phyloP scores from a whole-genome alignment of 345 rosid species.

The Populus pruinosa region DNA sequence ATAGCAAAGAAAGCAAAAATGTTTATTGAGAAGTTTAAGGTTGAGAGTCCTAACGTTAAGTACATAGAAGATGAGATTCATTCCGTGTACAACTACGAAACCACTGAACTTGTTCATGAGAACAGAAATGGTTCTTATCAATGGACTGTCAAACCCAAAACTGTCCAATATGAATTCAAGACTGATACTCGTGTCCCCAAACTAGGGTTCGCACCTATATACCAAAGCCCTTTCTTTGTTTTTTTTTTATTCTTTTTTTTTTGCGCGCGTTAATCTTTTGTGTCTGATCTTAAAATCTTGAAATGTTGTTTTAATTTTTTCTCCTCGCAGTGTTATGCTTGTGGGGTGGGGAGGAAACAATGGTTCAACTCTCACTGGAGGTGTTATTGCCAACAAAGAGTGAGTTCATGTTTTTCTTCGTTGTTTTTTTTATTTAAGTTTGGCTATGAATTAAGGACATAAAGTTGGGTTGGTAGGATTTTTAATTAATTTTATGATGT shows the following conservation, averaged over 20 bases:
- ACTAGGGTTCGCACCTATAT: constrained; percentile 56
- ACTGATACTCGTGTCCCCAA: constrained; percentile 74
- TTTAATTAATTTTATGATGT: neutral
- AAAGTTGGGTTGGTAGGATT: neutral
- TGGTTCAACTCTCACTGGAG: constrained; percentile 88
- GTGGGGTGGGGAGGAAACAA: constrained; percentile 99
- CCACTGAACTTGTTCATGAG: constrained; percentile 94
- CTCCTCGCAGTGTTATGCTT: constrained; percentile 70
- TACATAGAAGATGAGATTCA: constrained; percentile 83
- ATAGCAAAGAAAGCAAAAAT: constrained; percentile 24
- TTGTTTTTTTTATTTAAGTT: neutral
- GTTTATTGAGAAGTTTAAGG: constrained; percentile 86
- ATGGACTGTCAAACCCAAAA: constrained; percentile 87
- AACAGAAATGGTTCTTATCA: constrained; percentile 68
- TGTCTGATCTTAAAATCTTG: neutral
- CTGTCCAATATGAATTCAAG: constrained; percentile 83
- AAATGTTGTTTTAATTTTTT: neutral
- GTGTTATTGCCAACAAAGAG: constrained; percentile 86
- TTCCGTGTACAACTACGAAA: constrained; percentile 79
- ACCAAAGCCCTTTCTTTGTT: neutral
- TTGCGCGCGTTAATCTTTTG: neutral
- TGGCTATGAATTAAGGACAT: neutral
- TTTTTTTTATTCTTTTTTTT: too few relatives aligned
- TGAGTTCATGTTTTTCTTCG: constrained; percentile 34
- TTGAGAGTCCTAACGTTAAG: constrained; percentile 80